Percentiles rank a stretch among this genome's conserved stretches.
These are phyloP conservation scores for Trypanosoma conorhini DNA, from an alignment of 208 protist genomes.

Conservation along the genomic window DNA sequence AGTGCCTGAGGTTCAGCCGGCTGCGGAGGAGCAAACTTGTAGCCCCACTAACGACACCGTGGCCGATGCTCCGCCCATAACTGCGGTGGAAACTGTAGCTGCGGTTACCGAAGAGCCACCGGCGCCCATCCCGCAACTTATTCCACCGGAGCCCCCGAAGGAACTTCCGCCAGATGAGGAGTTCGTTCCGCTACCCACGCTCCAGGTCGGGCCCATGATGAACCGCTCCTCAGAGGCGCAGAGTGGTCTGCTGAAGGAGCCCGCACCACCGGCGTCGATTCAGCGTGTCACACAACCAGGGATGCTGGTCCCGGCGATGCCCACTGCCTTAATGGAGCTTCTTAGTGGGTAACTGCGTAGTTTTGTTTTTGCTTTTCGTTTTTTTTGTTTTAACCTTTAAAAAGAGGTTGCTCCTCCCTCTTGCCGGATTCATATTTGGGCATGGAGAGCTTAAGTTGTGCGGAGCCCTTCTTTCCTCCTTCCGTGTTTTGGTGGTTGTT, in stretches of 20 bases:
- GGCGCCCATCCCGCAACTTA: constrained; percentile 19
- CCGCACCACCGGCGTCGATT: constrained; percentile 50
- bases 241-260: constrained; percentile 79
- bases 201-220: constrained; percentile 50
- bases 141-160: constrained; percentile 24
- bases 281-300: constrained; percentile 72
- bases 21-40: not conserved
- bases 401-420: too few species aligned
- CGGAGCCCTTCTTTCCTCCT: not conserved
- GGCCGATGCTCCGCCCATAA: not conserved
- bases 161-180: constrained; percentile 40
- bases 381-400: constrained; percentile 1
- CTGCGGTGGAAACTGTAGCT: not conserved
- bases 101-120: constrained; percentile 12
- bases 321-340: constrained; percentile 76
- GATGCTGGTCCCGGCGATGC: constrained; percentile 61
- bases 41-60: constrained; percentile 1
- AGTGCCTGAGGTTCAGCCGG: not conserved
- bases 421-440: not conserved
- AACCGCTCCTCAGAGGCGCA: constrained; percentile 62
- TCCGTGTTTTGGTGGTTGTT: not conserved
- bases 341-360: constrained; percentile 42
- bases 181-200: constrained; percentile 62
- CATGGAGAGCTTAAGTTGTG: not conserved
- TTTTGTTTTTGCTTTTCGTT: not conserved